Conservation (phyloP, 2,329 filamentous ascomycete species). For the Neonectria ditissima region DNA sequence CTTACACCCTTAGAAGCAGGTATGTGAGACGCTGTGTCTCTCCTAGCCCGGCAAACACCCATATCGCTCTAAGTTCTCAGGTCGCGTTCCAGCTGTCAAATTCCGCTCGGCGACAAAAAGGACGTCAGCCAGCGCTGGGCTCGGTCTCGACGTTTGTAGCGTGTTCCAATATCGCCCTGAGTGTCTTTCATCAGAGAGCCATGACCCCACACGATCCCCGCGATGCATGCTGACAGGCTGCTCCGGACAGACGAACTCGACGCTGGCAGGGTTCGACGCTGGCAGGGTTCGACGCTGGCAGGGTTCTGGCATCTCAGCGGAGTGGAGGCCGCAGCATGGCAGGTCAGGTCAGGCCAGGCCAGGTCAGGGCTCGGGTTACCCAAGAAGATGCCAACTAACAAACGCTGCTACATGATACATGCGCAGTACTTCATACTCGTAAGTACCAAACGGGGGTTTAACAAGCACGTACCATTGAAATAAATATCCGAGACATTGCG, state of each 20-base stretch:
- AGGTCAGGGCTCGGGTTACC: background rate
- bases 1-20: background rate
- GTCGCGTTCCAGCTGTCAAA: slow-evolving; percentile 8
- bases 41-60: background rate
- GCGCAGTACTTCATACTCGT: no score
- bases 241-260: slow-evolving; percentile 7
- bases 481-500: slow-evolving; percentile 1
- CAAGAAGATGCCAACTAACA: background rate
- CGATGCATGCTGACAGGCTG: slow-evolving; percentile 6
- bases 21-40: no score
- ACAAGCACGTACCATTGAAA: background rate
- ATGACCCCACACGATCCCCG: slow-evolving; percentile 3
- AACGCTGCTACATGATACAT: no score
- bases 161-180: slow-evolving; percentile 6
- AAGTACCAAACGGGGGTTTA: background rate
- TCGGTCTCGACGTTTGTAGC: slow-evolving; percentile 2
- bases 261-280: background rate
- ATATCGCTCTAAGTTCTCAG: background rate
- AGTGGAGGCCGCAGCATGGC: slow-evolving; percentile 7
- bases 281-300: background rate
- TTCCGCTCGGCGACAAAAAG: background rate
- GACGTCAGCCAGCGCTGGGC: background rate
- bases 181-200: background rate
- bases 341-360: slow-evolving; percentile 3
- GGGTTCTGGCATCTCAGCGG: background rate